Evolutionary conservation across 2,329 filamentous ascomycete genomes (phyloP).

Genomic region (Colletotrichum sp.): DNA sequence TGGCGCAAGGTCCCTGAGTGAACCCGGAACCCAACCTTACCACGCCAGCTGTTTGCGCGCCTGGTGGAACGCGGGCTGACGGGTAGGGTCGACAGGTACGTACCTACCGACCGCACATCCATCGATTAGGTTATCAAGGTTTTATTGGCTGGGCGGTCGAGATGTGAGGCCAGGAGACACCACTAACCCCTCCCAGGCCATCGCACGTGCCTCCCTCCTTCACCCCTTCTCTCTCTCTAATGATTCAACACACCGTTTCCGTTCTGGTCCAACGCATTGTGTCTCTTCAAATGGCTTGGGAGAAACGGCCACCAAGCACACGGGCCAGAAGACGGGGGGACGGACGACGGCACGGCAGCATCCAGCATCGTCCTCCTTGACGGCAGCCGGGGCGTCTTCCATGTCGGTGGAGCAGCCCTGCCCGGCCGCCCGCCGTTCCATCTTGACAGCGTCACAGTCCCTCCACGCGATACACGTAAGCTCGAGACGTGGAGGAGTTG

Average conservation of each 20-base stretch:
- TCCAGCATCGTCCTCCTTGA: background rate
- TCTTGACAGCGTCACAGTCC: background rate
- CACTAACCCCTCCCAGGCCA: background rate
- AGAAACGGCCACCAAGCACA: background rate
- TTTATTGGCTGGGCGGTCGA: background rate
- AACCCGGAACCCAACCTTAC: background rate
- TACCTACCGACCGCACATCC: background rate
- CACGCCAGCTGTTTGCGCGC: background rate
- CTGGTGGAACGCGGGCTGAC: background rate
- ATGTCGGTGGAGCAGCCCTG: background rate
- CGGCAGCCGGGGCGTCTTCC: background rate
- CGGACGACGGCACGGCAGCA: background rate
- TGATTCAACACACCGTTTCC: background rate
- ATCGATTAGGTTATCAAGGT: conserved; percentile 9
- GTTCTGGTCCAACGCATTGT: background rate
- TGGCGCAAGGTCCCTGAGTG: background rate
- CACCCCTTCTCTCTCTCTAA: background rate
- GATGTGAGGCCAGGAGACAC: background rate
- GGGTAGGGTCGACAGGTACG: background rate
- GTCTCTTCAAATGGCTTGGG: background rate
- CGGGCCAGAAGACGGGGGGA: background rate
- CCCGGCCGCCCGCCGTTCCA: background rate
- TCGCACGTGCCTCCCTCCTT: background rate
- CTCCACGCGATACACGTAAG: background rate
- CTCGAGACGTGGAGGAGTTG: background rate